Conservation (phyloP, 139 green algal species). For the Tetraselmis chui region DNA sequence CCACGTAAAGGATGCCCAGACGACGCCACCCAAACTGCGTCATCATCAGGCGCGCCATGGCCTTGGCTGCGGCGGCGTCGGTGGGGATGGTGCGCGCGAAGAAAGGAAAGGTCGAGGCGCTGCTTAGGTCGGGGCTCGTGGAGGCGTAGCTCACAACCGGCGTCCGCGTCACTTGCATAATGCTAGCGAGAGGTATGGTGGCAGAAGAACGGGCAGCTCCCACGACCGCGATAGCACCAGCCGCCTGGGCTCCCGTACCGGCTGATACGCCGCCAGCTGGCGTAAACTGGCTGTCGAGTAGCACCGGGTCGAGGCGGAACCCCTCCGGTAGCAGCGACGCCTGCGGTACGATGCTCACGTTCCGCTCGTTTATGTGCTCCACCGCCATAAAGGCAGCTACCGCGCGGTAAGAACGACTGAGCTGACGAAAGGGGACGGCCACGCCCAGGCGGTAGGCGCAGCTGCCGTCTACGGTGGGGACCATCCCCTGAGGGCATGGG, state of each 20-base stretch:
- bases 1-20: not conserved
- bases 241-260: not conserved
- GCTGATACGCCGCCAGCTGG: not conserved
- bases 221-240: not conserved
- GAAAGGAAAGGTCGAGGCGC: not conserved
- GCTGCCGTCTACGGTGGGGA: not conserved
- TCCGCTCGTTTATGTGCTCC: not conserved
- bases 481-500: too few species aligned
- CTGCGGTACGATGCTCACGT: not conserved
- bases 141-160: not conserved
- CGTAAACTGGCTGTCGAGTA: not conserved
- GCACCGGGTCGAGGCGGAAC: not conserved
- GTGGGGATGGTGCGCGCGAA: constrained; percentile 7
- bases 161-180: not conserved
- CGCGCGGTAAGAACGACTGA: not conserved
- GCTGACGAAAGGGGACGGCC: not conserved
- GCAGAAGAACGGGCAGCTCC: not conserved
- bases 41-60: not conserved
- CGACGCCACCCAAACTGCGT: not conserved
- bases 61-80: not conserved
- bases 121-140: not conserved
- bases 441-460: not conserved
- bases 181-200: not conserved
- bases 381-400: not conserved
- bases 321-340: not conserved